Conservation (phyloP, 176 grass and related monocot genomes). For the Puccinellia tenuiflora region DNA sequence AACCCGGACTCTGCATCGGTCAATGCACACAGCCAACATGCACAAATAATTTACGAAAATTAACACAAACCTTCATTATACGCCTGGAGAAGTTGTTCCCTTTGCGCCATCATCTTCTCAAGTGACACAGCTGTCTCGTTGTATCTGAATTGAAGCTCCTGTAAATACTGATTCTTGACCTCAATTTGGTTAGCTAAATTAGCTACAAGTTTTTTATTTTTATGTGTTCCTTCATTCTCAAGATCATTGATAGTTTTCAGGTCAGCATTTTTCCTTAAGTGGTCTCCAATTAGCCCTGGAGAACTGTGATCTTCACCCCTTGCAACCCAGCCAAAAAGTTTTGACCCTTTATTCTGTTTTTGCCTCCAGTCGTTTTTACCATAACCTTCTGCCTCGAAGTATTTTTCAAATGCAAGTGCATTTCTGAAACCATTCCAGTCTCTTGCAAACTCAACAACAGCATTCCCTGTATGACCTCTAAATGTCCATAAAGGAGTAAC, state of each 20-base stretch:
- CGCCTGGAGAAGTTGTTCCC: conserved; percentile 39
- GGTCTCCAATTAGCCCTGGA: conserved; percentile 42
- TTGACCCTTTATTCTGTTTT: conserved; percentile 29
- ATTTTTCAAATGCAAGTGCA: conserved; percentile 59
- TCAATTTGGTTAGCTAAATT: conserved; percentile 62
- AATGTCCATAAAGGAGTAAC: conserved; percentile 55
- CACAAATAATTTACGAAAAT: not conserved
- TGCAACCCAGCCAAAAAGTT: conserved; percentile 66
- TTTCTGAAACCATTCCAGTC: conserved; percentile 69
- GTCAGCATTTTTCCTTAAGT: conserved; percentile 58
- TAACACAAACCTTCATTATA: conserved; percentile 55
- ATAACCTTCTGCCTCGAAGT: conserved; percentile 30
- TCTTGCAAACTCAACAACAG: conserved; percentile 64
- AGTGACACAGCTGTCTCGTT: conserved; percentile 48
- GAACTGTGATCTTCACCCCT: conserved; percentile 48
- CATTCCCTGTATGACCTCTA: conserved; percentile 52
- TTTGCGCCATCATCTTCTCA: conserved; percentile 56
- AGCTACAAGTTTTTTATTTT: conserved; percentile 58
- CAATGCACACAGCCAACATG: too few species aligned
- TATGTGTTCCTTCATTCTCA: conserved; percentile 47
- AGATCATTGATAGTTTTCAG: conserved; percentile 62
- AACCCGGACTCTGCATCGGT: too few species aligned
- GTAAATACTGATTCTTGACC: conserved; percentile 47
- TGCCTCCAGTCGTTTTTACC: conserved; percentile 41
- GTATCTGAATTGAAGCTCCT: conserved; percentile 49